These are phyloP conservation scores for Cladorrhinum samala DNA, from an alignment of 495 filamentous ascomycete genomes.

Conservation along the genomic window DNA sequence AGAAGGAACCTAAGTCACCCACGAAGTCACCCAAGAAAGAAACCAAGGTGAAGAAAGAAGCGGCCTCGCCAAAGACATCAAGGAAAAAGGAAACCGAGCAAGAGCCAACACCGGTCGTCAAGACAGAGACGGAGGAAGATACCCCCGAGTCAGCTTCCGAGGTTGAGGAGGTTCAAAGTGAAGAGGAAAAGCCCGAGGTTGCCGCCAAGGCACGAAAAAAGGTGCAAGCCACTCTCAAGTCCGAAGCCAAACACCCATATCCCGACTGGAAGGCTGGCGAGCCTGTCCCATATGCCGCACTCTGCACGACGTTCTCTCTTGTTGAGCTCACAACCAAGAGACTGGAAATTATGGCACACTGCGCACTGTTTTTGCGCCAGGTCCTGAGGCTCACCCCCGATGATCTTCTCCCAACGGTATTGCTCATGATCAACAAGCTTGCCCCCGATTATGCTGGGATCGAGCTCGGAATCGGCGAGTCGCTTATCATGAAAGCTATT, in stretches of 20 bases:
- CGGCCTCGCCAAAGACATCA: constrained; percentile 13
- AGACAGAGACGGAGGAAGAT: constrained; percentile 37
- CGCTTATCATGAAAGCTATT: constrained; percentile 96
- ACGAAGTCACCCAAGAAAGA: constrained; percentile 16
- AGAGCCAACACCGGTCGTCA: constrained; percentile 14
- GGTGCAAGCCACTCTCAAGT: constrained; percentile 69
- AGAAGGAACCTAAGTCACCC: constrained; percentile 11
- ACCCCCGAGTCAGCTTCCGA: constrained; percentile 51
- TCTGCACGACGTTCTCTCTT: constrained; percentile 90
- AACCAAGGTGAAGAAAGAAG: constrained; percentile 20
- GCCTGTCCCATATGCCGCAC: constrained; percentile 88
- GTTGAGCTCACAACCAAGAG: constrained; percentile 92
- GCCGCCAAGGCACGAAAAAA: constrained; percentile 74
- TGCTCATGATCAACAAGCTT: constrained; percentile 96
- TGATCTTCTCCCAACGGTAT: constrained; percentile 79
- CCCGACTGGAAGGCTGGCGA: constrained; percentile 88
- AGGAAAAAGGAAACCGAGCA: constrained; percentile 18
- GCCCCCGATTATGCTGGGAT: constrained; percentile 95
- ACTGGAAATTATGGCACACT: constrained; percentile 77
- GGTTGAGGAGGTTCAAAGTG: constrained; percentile 48
- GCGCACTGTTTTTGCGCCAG: constrained; percentile 84
- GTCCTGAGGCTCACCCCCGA: constrained; percentile 84
- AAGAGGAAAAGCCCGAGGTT: constrained; percentile 69
- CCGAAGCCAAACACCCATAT: constrained; percentile 67
- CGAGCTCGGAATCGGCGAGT: constrained; percentile 94